phyloP scores from a whole-genome alignment of 345 rosid genomes.

The Camelina laxa region DNA sequence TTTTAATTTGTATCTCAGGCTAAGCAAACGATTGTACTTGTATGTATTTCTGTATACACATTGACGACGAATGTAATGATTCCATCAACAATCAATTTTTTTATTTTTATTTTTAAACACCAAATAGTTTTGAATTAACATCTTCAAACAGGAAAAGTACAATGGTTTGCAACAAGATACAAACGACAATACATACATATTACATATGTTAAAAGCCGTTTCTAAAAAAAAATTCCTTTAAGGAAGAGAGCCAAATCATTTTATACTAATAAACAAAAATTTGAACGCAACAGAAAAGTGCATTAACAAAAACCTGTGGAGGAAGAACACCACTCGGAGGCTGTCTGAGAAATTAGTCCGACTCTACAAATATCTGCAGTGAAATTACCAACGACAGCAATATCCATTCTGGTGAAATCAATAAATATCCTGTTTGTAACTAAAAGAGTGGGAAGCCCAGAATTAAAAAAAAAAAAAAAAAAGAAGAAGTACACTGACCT shows the following conservation, averaged over 20 bases:
- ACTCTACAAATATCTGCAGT: conserved; percentile 44
- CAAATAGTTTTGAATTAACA: conserved; percentile 10
- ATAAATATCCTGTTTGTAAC: not conserved
- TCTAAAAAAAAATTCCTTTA: not conserved
- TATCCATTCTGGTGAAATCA: not conserved
- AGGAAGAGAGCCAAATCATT: conserved; percentile 5
- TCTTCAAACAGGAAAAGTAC: not conserved
- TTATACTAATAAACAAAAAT: conserved; percentile 7
- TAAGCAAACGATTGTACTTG: not conserved
- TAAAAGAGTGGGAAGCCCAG: not conserved
- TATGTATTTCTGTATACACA: too few relatives aligned
- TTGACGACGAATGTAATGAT: not conserved
- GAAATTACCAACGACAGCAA: not conserved
- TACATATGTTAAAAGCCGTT: not conserved
- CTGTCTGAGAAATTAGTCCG: conserved; percentile 5
- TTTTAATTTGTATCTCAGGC: not conserved
- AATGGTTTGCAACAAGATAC: conserved; percentile 27
- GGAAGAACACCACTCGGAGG: conserved; percentile 19
- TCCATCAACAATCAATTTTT: not conserved
- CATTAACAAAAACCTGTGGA: conserved; percentile 24
- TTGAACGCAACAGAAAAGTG: conserved; percentile 14
- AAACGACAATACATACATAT: not conserved
- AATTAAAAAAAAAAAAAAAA: not conserved
- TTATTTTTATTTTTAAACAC: not conserved
- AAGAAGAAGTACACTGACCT: conserved; percentile 58